Conservation (phyloP, 2,329 filamentous ascomycete species). For the Fusarium sarcochroum region DNA sequence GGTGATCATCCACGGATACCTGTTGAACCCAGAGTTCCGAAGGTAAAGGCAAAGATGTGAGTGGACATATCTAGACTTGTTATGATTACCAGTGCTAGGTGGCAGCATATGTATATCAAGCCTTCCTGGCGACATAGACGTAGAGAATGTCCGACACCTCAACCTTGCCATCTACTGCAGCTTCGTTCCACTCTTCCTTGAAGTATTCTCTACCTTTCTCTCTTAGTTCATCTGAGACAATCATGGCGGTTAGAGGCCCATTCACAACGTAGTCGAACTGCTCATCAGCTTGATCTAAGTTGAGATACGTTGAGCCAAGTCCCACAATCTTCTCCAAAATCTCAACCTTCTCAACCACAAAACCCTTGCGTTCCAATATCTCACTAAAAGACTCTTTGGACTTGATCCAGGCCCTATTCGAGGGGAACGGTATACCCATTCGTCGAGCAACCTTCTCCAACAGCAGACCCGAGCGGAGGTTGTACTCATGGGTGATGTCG, state of each 20-base stretch:
- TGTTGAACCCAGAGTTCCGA: conserved; percentile 55
- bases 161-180: conserved; percentile 50
- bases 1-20: conserved; percentile 67
- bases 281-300: conserved; percentile 48
- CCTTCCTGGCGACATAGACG: conserved; percentile 49
- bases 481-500: conserved; percentile 53
- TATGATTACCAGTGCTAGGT: too few species aligned
- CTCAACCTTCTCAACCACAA: conserved; percentile 46
- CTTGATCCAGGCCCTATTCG: conserved; percentile 50
- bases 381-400: conserved; percentile 48
- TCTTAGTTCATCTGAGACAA: conserved; percentile 42
- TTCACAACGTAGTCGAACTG: conserved; percentile 49
- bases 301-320: conserved; percentile 40
- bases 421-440: conserved; percentile 47
- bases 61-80: too few species aligned
- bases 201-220: conserved; percentile 47
- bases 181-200: conserved; percentile 49
- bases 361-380: conserved; percentile 49
- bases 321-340: conserved; percentile 48
- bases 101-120: conserved; percentile 2
- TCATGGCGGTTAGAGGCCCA: conserved; percentile 36
- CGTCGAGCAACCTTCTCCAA: conserved; percentile 48
- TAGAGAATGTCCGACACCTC: conserved; percentile 50
- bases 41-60: conserved; percentile 60
- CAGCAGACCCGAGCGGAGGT: conserved; percentile 43